These are phyloP conservation scores for Boletus nobilissimus DNA, from an alignment of 1,284 basidiomycete genomes.

Conservation along the genomic window DNA sequence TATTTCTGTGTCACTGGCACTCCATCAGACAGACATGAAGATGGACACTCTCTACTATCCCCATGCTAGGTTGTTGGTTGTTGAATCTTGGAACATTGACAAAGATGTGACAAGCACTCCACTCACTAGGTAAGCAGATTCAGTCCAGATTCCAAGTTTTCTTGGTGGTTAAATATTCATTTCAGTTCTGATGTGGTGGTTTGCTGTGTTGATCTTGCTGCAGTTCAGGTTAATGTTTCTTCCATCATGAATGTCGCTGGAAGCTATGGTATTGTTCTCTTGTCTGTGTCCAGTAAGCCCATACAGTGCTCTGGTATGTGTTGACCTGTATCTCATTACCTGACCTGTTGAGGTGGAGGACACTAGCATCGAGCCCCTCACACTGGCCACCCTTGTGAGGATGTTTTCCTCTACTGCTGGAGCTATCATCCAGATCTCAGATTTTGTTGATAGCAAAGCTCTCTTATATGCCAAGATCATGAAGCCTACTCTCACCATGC, in stretches of 20 bases:
- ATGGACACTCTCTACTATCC: too few relatives aligned
- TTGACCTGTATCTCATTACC: neutral
- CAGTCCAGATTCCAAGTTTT: too few relatives aligned
- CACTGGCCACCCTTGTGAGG: slow-evolving; percentile 18
- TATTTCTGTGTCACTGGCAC: slow-evolving; percentile 39
- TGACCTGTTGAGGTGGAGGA: slow-evolving; percentile 26
- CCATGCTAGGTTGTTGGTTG: slow-evolving; percentile 30
- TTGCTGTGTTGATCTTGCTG: slow-evolving; percentile 35
- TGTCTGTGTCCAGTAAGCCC: slow-evolving; percentile 36
- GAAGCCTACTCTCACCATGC: slow-evolving; percentile 24
- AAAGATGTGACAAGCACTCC: slow-evolving; percentile 10
- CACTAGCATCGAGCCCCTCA: slow-evolving; percentile 23
- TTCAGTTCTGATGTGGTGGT: slow-evolving; percentile 37
- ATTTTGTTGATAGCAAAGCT: slow-evolving; percentile 26
- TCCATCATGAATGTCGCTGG: slow-evolving; percentile 40
- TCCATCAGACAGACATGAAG: slow-evolving; percentile 36
- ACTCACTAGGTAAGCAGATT: slow-evolving; percentile 27
- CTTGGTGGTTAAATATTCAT: neutral
- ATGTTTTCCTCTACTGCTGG: slow-evolving; percentile 24
- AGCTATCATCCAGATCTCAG: slow-evolving; percentile 23
- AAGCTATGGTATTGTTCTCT: slow-evolving; percentile 31
- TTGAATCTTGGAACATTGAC: slow-evolving; percentile 35
- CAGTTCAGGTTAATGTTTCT: slow-evolving; percentile 31
- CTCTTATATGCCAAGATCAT: slow-evolving; percentile 33
- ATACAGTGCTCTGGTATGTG: neutral